Evolutionary conservation across 441 rosid genomes (phyloP).

Genomic region (Euphorbia celastroides): DNA sequence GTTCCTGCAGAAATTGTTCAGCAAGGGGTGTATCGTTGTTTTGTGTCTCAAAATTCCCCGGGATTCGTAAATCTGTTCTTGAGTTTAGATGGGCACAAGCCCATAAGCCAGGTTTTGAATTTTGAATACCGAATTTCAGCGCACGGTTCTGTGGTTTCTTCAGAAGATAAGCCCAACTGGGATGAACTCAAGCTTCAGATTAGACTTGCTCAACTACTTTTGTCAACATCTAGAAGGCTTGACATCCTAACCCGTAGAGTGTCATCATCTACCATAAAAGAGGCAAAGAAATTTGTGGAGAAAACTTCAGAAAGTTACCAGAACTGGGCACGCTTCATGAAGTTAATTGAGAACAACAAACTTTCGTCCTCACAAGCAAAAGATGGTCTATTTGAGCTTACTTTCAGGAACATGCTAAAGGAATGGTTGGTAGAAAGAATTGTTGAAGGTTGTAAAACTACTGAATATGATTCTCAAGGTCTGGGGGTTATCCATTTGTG

Average conservation of each 20-base stretch:
- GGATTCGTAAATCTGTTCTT: slow-evolving; percentile 64
- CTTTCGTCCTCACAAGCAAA: slow-evolving; percentile 58
- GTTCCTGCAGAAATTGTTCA: slow-evolving; percentile 66
- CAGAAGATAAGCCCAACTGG: slow-evolving; percentile 55
- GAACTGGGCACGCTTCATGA: slow-evolving; percentile 63
- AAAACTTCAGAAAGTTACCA: slow-evolving; percentile 46
- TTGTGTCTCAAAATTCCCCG: slow-evolving; percentile 59
- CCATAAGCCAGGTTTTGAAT: slow-evolving; percentile 70
- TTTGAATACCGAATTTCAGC: slow-evolving; percentile 62
- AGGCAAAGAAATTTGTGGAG: slow-evolving; percentile 59
- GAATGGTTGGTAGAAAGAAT: slow-evolving; percentile 95
- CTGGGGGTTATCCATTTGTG: slow-evolving; percentile 94
- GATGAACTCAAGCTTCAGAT: slow-evolving; percentile 73
- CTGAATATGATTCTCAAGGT: slow-evolving; percentile 75
- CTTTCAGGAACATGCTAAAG: slow-evolving; percentile 68
- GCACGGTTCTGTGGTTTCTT: slow-evolving; percentile 29
- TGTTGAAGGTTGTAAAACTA: slow-evolving; percentile 53
- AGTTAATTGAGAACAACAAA: slow-evolving; percentile 49
- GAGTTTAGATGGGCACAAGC: slow-evolving; percentile 73
- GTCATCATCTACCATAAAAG: slow-evolving; percentile 48
- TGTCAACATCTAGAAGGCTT: slow-evolving; percentile 60
- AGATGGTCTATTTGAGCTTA: slow-evolving; percentile 61
- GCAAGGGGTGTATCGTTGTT: slow-evolving; percentile 85
- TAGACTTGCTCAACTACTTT: slow-evolving; percentile 79
- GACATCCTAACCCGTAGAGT: slow-evolving; percentile 48